Evolutionary conservation across 768 basidiomycete genomes (phyloP).

Genomic region (Cystoderma amianthinum): DNA sequence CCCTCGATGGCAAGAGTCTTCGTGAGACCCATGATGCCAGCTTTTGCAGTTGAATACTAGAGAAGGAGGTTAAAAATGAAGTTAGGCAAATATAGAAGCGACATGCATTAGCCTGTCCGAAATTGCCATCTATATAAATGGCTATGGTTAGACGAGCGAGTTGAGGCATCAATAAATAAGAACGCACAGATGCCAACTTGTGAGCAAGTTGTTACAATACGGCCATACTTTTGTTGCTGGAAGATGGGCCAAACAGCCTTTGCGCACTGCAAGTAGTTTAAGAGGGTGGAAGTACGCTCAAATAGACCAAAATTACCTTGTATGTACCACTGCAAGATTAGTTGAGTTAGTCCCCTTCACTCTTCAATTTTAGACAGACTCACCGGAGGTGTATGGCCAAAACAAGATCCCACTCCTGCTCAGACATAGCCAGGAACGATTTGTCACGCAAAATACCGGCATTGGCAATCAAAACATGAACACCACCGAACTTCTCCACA

Average conservation of each 20-base stretch:
- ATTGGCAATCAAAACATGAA: slow-evolving; percentile 87
- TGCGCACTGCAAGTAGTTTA: slow-evolving; percentile 51
- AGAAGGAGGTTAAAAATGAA: slow-evolving; percentile 4
- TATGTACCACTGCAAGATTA: slow-evolving; percentile 60
- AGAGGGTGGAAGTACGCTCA: not conserved
- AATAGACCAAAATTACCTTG: slow-evolving; percentile 43
- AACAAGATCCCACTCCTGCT: slow-evolving; percentile 92
- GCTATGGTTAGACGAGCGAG: slow-evolving; percentile 1
- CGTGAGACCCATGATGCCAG: slow-evolving; percentile 88
- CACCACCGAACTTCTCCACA: slow-evolving; percentile 77
- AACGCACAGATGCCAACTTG: slow-evolving; percentile 86
- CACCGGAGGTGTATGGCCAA: slow-evolving; percentile 78
- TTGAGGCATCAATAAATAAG: not conserved
- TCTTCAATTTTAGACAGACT: slow-evolving; percentile 9
- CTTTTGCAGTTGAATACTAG: slow-evolving; percentile 89
- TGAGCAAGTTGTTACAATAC: slow-evolving; percentile 92
- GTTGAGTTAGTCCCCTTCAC: too few species aligned
- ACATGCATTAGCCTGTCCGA: slow-evolving; percentile 85
- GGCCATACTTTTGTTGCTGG: slow-evolving; percentile 93
- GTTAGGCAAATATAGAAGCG: not conserved
- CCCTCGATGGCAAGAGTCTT: slow-evolving; percentile 89
- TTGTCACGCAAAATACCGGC: slow-evolving; percentile 94
- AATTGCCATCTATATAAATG: slow-evolving; percentile 69
- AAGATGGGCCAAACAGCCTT: slow-evolving; percentile 97
- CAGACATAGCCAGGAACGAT: slow-evolving; percentile 83